Evolutionary conservation across 2,329 filamentous ascomycete genomes (phyloP).

Genomic region (Aspergillus nomiae): DNA sequence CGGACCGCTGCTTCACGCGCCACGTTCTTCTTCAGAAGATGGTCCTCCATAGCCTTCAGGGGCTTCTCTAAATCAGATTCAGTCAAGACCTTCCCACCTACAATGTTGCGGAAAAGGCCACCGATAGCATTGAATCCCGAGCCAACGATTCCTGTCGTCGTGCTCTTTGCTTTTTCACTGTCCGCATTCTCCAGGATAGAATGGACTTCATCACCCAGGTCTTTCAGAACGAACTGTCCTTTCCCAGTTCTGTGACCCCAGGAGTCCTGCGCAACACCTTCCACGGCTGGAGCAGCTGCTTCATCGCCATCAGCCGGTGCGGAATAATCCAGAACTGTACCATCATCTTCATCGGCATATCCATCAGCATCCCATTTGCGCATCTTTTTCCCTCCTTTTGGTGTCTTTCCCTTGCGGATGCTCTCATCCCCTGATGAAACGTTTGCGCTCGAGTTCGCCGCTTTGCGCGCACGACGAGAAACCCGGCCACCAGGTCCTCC

Average conservation of each 20-base stretch:
- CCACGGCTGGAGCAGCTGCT: conserved; percentile 60
- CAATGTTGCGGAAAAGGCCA: conserved; percentile 88
- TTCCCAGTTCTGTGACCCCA: conserved; percentile 85
- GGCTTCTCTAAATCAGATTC: conserved; percentile 88
- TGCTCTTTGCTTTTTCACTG: conserved; percentile 56
- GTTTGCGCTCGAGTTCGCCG: conserved; percentile 51
- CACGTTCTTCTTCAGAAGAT: conserved; percentile 92
- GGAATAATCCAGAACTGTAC: conserved; percentile 89
- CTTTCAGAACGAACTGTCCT: conserved; percentile 91
- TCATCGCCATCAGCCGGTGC: conserved; percentile 60
- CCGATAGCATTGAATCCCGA: conserved; percentile 80
- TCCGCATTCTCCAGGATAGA: conserved; percentile 83
- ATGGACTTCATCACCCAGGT: conserved; percentile 90
- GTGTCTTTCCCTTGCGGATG: conserved; percentile 58
- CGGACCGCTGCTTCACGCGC: conserved; percentile 90
- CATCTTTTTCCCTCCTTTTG: conserved; percentile 72
- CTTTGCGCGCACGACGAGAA: conserved; percentile 78
- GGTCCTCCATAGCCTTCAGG: conserved; percentile 94
- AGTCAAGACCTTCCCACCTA: conserved; percentile 90
- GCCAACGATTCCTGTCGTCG: conserved; percentile 68
- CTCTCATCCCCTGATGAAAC: conserved; percentile 82
- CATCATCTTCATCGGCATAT: conserved; percentile 78
- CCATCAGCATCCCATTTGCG: conserved; percentile 93
- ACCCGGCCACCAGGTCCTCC: conserved; percentile 72
- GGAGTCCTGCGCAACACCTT: conserved; percentile 73